phyloP scores from a whole-genome alignment of 306 rosid species.

The Dalbergia oliveri region DNA sequence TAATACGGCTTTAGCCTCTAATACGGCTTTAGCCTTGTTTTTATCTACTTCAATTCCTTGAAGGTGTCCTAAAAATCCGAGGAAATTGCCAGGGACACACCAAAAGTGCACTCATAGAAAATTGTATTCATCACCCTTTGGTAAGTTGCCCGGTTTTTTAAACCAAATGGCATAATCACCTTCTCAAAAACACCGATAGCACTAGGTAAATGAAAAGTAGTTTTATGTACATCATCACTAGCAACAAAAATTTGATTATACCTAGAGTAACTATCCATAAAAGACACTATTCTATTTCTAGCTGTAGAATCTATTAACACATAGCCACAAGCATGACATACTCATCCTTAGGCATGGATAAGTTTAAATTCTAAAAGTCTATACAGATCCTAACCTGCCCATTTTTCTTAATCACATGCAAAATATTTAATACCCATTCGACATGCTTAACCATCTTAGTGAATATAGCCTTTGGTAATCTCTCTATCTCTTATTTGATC shows the following conservation, averaged over 20 bases:
- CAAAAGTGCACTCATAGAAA: neutral
- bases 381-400: no score
- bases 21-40: neutral
- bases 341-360: neutral
- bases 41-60: neutral
- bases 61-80: neutral
- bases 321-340: neutral
- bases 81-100: neutral
- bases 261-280: neutral
- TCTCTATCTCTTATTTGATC: no score
- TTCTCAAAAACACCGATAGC: neutral
- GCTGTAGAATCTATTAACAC: neutral
- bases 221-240: neutral
- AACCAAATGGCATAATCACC: no score
- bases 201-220: neutral
- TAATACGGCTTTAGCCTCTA: neutral
- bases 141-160: no score
- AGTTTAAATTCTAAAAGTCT: no score
- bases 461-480: no score
- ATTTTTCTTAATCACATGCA: no score
- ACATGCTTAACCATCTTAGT: no score
- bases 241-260: no score
- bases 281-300: neutral
- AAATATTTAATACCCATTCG: no score
- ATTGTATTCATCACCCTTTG: no score